Conservation (phyloP, 1,139 yeast genomes). For the Keqinozyma sinolaborantium region DNA sequence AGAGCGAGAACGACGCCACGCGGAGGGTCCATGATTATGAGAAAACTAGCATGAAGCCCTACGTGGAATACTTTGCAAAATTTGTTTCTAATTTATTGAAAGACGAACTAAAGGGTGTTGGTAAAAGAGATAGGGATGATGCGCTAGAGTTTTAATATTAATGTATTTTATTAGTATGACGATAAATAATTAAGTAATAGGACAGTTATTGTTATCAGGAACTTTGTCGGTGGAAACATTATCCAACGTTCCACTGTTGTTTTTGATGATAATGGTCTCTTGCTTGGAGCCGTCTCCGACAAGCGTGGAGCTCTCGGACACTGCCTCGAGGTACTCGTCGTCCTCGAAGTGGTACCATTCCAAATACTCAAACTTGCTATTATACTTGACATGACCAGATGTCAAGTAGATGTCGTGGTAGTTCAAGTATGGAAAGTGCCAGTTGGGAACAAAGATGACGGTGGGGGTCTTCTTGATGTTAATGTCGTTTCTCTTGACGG, state of each 20-base stretch:
- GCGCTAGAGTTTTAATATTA: conserved; percentile 23
- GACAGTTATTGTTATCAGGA: not conserved
- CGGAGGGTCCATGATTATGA: conserved; percentile 44
- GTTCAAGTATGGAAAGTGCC: conserved; percentile 56
- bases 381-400: conserved; percentile 55
- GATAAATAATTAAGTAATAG: not conserved
- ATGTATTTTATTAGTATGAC: conserved; percentile 1
- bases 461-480: conserved; percentile 36
- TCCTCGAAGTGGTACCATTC: conserved; percentile 62
- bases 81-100: conserved; percentile 58
- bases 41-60: conserved; percentile 70
- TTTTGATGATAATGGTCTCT: conserved; percentile 37
- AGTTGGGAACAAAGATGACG: conserved; percentile 62
- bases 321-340: conserved; percentile 1
- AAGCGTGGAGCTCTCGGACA: conserved; percentile 10
- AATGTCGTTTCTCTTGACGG: conserved; percentile 12
- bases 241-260: conserved; percentile 36
- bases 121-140: conserved; percentile 46
- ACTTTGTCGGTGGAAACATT: conserved; percentile 18
- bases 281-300: conserved; percentile 7
- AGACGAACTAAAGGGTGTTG: conserved; percentile 45
- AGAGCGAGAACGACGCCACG: conserved; percentile 19
- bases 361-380: conserved; percentile 49
- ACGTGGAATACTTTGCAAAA: conserved; percentile 63
- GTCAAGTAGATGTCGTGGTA: conserved; percentile 44